Conservation (phyloP, 1,139 yeast species). For the Magnusiomyces fungicola region DNA sequence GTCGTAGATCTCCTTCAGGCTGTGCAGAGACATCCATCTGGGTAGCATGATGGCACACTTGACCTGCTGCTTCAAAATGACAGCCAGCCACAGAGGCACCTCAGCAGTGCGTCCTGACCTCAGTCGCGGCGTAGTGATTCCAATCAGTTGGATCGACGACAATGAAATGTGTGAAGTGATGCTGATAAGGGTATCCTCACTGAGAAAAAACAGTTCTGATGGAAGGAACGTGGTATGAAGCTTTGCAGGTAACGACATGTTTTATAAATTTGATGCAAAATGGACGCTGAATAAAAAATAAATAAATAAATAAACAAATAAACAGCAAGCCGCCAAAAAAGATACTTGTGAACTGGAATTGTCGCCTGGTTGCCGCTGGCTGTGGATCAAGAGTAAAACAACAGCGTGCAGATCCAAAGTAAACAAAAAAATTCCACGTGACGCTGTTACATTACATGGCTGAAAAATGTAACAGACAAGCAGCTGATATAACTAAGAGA, state of each 20-base stretch:
- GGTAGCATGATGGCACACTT: slow-evolving; percentile 87
- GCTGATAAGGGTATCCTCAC: slow-evolving; percentile 68
- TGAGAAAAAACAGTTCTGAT: slow-evolving; percentile 71
- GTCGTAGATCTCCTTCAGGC: slow-evolving; percentile 53
- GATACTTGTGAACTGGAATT: too few relatives aligned
- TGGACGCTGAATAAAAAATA: too few relatives aligned
- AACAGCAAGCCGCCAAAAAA: too few relatives aligned
- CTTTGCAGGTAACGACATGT: slow-evolving; percentile 59
- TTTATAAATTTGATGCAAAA: too few relatives aligned
- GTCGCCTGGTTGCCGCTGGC: too few relatives aligned
- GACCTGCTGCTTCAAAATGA: slow-evolving; percentile 72
- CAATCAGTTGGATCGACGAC: slow-evolving; percentile 56
- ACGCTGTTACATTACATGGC: too few relatives aligned
- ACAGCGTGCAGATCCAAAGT: too few relatives aligned
- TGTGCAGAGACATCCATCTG: slow-evolving; percentile 64
- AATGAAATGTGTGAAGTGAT: slow-evolving; percentile 71
- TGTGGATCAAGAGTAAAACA: too few relatives aligned
- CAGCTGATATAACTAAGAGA: too few relatives aligned
- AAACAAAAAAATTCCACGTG: too few relatives aligned
- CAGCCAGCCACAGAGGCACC: slow-evolving; percentile 85
- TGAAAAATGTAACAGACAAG: too few relatives aligned
- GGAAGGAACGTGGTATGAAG: slow-evolving; percentile 59
- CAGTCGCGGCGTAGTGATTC: slow-evolving; percentile 45
- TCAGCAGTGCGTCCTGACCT: slow-evolving; percentile 63
- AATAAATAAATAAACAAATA: too few relatives aligned